phyloP scores from a whole-genome alignment of 257 asterid genomes.

The Nicotiana knightiana region DNA sequence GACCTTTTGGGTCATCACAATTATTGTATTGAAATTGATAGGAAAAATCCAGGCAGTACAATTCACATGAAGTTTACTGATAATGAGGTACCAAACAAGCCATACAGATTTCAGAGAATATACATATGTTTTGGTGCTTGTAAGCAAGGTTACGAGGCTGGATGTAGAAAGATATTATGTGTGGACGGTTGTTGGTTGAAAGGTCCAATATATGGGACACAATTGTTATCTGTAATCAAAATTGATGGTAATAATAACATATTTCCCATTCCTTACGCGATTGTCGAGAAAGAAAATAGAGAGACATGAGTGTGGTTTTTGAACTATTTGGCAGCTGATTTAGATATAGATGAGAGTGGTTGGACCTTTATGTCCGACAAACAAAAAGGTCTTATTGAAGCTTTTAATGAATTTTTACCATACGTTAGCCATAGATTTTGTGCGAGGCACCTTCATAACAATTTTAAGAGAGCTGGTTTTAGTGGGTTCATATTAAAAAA shows the following conservation, averaged over 20 bases:
- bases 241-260: conserved; percentile 11
- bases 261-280: conserved; percentile 13
- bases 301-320: conserved; percentile 12
- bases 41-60: no score
- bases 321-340: neutral
- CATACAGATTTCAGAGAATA: no score
- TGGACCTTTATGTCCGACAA: conserved; percentile 15
- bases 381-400: conserved; percentile 8
- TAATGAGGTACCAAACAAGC: no score
- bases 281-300: neutral
- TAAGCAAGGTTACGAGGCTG: neutral
- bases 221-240: neutral
- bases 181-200: neutral
- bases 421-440: neutral
- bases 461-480: neutral
- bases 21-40: no score
- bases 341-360: neutral
- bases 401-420: neutral
- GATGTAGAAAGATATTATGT: neutral
- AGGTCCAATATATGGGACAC: neutral
- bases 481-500: neutral
- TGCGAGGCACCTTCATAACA: neutral
- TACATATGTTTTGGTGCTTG: neutral
- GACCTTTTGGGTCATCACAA: no score
- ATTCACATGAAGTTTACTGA: no score